Conservation (phyloP, 169 alveolate species). For the Plasmodium malariae region DNA sequence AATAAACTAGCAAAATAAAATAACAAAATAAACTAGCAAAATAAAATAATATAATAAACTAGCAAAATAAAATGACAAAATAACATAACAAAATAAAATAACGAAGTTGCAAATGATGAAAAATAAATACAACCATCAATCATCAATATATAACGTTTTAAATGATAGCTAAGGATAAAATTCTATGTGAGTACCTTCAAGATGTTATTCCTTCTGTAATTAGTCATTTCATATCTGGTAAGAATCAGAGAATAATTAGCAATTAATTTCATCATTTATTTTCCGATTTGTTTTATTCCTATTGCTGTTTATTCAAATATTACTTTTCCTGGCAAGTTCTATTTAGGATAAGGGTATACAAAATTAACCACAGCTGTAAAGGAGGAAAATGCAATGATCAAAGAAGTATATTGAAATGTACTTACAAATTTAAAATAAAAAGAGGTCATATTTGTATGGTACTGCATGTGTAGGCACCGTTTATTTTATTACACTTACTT, state of each 20-base stretch:
- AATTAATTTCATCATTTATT: not conserved
- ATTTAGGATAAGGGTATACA: slow-evolving; percentile 54
- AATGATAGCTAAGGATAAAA: too few species aligned
- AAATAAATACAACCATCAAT: not conserved
- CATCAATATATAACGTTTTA: too few species aligned
- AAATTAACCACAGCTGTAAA: slow-evolving; percentile 55
- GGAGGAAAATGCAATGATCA: slow-evolving; percentile 24
- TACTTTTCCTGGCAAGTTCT: slow-evolving; percentile 64
- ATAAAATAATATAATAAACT: too few species aligned
- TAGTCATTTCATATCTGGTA: slow-evolving; percentile 66
- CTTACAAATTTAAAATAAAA: not conserved
- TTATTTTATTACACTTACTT: slow-evolving; percentile 15
- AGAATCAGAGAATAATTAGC: not conserved
- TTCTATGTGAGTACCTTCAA: slow-evolving; percentile 41
- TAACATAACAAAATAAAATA: too few species aligned
- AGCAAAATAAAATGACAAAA: too few species aligned
- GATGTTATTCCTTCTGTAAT: slow-evolving; percentile 72
- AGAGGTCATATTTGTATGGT: not conserved
- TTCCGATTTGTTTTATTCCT: not conserved
- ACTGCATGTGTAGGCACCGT: not conserved
- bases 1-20: too few species aligned
- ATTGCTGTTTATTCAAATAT: not conserved
- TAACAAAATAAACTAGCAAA: too few species aligned
- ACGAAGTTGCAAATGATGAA: not conserved
- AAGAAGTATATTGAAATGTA: not conserved